These are phyloP conservation scores for Colletotrichum sp. DNA, from an alignment of 2,329 filamentous ascomycete species.

Conservation along the genomic window DNA sequence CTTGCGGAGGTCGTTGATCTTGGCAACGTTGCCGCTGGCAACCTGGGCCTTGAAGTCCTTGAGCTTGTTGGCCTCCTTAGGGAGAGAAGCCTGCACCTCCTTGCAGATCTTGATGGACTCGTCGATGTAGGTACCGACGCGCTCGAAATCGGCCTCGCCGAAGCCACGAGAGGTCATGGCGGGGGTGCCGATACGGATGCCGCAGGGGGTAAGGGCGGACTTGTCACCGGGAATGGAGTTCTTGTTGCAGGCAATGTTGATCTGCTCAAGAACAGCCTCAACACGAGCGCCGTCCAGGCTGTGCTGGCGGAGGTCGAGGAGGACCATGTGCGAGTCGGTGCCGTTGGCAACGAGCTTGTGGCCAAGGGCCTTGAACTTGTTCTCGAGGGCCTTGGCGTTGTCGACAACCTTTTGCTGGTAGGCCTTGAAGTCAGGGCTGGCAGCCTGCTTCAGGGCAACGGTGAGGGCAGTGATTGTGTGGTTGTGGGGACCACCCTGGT, in stretches of 20 bases:
- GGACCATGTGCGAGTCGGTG: slow-evolving; percentile 97
- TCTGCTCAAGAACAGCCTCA: slow-evolving; percentile 94
- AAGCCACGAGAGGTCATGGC: slow-evolving; percentile 98
- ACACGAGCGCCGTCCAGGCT: slow-evolving; percentile 91
- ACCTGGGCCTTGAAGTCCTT: slow-evolving; percentile 99
- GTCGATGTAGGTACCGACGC: slow-evolving; percentile 89
- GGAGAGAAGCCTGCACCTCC: slow-evolving; percentile 81
- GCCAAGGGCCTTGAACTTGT: slow-evolving; percentile 81
- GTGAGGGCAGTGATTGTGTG: slow-evolving; percentile 98
- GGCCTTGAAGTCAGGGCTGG: slow-evolving; percentile 85
- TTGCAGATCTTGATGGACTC: slow-evolving; percentile 87
- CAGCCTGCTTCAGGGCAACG: slow-evolving; percentile 93
- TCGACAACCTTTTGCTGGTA: slow-evolving; percentile 93
- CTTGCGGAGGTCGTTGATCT: slow-evolving; percentile 85
- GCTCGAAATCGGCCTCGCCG: slow-evolving; percentile 88
- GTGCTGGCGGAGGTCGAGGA: slow-evolving; percentile 89
- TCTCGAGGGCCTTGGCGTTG: slow-evolving; percentile 92
- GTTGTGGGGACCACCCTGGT: slow-evolving; percentile 98
- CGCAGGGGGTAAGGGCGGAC: slow-evolving; percentile 91
- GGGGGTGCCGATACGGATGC: slow-evolving; percentile 94
- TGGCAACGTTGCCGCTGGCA: slow-evolving; percentile 73
- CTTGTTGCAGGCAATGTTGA: slow-evolving; percentile 99
- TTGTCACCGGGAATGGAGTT: slow-evolving; percentile 98
- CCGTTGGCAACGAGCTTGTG: slow-evolving; percentile 96
- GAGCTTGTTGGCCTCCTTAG: slow-evolving; percentile 98